These are phyloP conservation scores for Colletotrichum tofieldiae DNA, from an alignment of 2,329 filamentous ascomycete genomes.

Conservation along the genomic window DNA sequence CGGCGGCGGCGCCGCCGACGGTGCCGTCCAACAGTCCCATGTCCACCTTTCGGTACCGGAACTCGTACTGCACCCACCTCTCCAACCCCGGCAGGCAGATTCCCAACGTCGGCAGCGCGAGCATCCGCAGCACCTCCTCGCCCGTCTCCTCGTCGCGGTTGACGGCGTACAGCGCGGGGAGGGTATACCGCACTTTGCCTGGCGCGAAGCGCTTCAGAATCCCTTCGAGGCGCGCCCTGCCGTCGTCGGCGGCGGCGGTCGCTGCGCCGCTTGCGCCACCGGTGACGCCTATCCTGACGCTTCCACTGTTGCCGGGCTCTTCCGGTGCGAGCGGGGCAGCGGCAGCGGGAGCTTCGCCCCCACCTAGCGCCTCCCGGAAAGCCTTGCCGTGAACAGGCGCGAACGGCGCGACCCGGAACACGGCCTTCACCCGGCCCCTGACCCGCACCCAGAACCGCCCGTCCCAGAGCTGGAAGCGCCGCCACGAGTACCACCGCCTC, in stretches of 20 bases:
- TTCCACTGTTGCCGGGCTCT: background rate
- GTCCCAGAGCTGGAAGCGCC: conserved; percentile 66
- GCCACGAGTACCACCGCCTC: conserved; percentile 51
- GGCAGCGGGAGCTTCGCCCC: conserved; percentile 37
- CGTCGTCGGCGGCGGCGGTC: conserved; percentile 2
- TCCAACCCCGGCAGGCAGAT: conserved; percentile 63
- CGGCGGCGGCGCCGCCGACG: background rate
- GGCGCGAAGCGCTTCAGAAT: conserved; percentile 67
- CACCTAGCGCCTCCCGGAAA: conserved; percentile 62
- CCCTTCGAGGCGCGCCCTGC: conserved; percentile 55
- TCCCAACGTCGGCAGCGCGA: conserved; percentile 69
- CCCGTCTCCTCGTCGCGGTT: conserved; percentile 47
- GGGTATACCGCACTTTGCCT: conserved; percentile 68
- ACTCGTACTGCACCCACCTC: conserved; percentile 65
- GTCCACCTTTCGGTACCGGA: conserved; percentile 67
- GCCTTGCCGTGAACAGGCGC: conserved; percentile 59
- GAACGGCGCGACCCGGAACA: conserved; percentile 64
- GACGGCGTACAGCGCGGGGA: conserved; percentile 69
- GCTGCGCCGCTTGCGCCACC: background rate
- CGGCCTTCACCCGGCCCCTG: conserved; percentile 58
- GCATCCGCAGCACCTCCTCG: conserved; percentile 55
- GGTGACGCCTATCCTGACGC: background rate
- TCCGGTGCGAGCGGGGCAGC: no score
- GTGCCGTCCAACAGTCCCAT: conserved; percentile 51
- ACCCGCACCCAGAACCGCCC: conserved; percentile 75